phyloP scores from a whole-genome alignment of 2,329 filamentous ascomycete species.

The Tolypocladium inflatum region DNA sequence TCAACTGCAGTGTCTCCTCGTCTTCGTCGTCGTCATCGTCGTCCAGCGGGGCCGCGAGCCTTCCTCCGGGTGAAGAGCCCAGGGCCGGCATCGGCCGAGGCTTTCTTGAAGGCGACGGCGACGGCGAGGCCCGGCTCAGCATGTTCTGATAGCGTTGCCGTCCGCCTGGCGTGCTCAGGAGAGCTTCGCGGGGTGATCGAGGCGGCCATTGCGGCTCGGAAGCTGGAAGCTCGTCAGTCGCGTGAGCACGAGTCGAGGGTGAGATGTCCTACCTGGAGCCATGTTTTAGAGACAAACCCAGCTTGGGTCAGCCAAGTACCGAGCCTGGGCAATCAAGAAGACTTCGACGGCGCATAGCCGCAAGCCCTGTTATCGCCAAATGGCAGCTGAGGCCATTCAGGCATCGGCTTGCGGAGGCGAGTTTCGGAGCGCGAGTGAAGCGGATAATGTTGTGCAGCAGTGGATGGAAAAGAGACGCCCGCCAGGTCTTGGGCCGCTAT shows the following conservation, averaged over 20 bases:
- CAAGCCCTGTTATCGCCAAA: slow-evolving; percentile 3
- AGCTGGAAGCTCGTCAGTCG: slow-evolving; percentile 13
- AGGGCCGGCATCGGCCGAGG: slow-evolving; percentile 7
- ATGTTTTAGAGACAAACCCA: slow-evolving; percentile 1
- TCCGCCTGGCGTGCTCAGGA: slow-evolving; percentile 64
- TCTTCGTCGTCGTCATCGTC: slow-evolving; percentile 60
- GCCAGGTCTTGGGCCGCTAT: background rate
- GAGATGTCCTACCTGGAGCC: slow-evolving; percentile 6
- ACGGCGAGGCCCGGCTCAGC: slow-evolving; percentile 56
- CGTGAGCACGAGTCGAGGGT: background rate
- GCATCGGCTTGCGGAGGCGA: background rate
- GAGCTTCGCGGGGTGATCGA: slow-evolving; percentile 54
- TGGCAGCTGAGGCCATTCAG: background rate
- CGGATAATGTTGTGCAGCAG: background rate
- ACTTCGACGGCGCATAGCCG: slow-evolving; percentile 7
- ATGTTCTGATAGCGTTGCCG: slow-evolving; percentile 64
- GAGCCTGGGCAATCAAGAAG: background rate
- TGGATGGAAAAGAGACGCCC: background rate
- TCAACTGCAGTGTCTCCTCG: slow-evolving; percentile 79
- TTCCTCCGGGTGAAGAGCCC: slow-evolving; percentile 8
- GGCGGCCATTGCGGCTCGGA: slow-evolving; percentile 55
- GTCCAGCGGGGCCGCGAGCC: slow-evolving; percentile 25
- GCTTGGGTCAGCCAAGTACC: background rate
- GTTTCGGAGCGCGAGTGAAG: background rate
- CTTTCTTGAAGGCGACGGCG: slow-evolving; percentile 47